These are phyloP conservation scores for Penicillium freii DNA, from an alignment of 2,329 filamentous ascomycete genomes.

Conservation along the genomic window DNA sequence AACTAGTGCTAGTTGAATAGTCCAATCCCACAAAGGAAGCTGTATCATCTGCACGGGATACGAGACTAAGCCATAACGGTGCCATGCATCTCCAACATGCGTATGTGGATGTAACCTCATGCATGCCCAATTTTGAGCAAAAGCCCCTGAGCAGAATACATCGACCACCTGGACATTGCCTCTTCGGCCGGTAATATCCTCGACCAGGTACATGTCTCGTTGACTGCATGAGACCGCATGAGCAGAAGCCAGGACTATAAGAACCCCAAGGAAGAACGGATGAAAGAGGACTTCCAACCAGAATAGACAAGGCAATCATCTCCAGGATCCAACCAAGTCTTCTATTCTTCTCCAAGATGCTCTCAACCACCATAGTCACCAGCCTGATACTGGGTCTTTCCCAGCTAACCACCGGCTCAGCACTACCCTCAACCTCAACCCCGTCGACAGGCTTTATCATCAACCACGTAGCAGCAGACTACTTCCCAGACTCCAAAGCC, in stretches of 20 bases:
- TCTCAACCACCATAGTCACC: not conserved
- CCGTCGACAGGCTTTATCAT: not conserved
- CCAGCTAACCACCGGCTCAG: not conserved
- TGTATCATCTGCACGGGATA: not conserved
- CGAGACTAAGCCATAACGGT: not conserved
- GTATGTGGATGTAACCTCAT: not conserved
- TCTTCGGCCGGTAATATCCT: not conserved
- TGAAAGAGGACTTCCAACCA: not conserved
- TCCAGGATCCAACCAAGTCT: not conserved
- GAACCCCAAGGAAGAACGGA: not conserved
- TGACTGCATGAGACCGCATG: no score
- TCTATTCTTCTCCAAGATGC: not conserved
- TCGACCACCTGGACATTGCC: not conserved
- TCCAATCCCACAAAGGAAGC: not conserved
- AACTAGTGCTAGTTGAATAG: not conserved
- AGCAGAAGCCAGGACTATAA: not conserved
- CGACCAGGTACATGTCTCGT: not conserved
- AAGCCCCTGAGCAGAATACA: not conserved
- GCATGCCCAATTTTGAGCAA: not conserved
- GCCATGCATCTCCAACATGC: no score
- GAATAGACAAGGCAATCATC: not conserved
- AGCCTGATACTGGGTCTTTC: not conserved
- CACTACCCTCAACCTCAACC: not conserved
- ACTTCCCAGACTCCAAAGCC: constrained; percentile 1
- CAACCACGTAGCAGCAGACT: not conserved